phyloP scores from a whole-genome alignment of 2,329 filamentous ascomycete species.

The Trichoderma citrinoviride region DNA sequence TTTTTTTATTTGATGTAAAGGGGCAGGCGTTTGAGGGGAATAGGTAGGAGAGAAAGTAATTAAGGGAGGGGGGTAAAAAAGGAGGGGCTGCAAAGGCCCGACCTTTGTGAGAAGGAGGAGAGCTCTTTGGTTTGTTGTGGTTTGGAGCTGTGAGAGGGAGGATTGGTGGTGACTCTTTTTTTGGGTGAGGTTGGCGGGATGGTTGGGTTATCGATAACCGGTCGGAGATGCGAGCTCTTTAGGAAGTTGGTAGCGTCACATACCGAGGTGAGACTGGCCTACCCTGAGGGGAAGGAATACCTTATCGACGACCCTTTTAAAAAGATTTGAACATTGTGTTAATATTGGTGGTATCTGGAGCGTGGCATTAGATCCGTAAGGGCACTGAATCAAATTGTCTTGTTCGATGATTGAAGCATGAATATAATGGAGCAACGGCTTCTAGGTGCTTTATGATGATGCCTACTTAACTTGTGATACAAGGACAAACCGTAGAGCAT shows the following conservation, averaged over 20 bases:
- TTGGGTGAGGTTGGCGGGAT: not conserved
- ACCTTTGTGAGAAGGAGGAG: not conserved
- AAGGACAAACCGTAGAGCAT: no score
- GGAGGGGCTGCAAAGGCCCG: constrained; percentile 21
- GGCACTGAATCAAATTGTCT: no score
- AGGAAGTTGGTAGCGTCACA: not conserved
- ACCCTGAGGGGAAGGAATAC: not conserved
- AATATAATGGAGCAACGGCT: no score
- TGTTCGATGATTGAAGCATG: no score
- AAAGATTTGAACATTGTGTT: not conserved
- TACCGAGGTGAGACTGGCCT: not conserved
- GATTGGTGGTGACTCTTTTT: no score
- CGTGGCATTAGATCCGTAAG: accelerated
- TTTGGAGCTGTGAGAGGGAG: not conserved
- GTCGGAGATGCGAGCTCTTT: constrained; percentile 19
- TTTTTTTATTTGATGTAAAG: not conserved
- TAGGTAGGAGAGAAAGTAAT: not conserved
- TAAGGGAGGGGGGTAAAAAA: not conserved
- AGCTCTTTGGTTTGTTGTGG: not conserved
- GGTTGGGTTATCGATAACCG: constrained; percentile 16
- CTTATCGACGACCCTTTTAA: no score
- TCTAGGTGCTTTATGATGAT: no score
- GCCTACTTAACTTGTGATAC: no score
- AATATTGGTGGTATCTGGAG: no score
- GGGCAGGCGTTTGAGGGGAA: no score